A percentile compares a stretch with the other conserved stretches of the same genome.
phyloP scores from a whole-genome alignment of 2,329 filamentous ascomycete species.

The Paecilomyces dactylethromorphus region DNA sequence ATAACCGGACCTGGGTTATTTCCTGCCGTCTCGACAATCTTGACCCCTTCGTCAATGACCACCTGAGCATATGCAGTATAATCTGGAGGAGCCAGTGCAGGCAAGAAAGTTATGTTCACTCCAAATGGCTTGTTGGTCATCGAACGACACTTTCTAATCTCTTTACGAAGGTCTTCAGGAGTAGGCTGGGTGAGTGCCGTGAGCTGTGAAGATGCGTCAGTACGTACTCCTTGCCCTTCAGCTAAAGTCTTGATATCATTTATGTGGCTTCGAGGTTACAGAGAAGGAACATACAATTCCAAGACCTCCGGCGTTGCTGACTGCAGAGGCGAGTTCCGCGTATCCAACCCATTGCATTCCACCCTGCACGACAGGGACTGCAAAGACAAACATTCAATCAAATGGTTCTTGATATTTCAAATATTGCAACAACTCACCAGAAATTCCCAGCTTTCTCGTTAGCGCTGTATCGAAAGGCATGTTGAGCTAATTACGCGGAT shows the following conservation, averaged over 20 bases:
- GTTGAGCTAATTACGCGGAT: conserved; percentile 5
- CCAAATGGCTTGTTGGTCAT: conserved; percentile 64
- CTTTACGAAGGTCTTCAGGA: conserved; percentile 83
- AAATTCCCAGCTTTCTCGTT: conserved; percentile 53
- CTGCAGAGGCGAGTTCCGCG: conserved; percentile 47
- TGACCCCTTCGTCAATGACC: conserved; percentile 86
- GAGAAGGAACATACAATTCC: conserved; percentile 38
- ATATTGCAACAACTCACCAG: conserved; percentile 22
- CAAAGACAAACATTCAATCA: conserved; percentile 3
- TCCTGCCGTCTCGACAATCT: conserved; percentile 86
- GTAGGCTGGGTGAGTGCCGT: conserved; percentile 77
- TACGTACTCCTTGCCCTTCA: not conserved
- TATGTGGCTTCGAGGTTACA: not conserved
- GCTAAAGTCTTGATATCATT: not conserved
- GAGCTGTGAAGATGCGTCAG: conserved; percentile 18
- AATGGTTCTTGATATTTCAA: not conserved
- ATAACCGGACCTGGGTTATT: conserved; percentile 90
- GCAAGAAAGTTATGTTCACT: conserved; percentile 92
- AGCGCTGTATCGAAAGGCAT: conserved; percentile 63
- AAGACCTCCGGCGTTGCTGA: conserved; percentile 48
- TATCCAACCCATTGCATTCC: conserved; percentile 53
- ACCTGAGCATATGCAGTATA: conserved; percentile 88
- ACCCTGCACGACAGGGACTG: conserved; percentile 45
- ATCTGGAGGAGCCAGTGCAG: conserved; percentile 81
- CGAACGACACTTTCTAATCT: conserved; percentile 78